A percentile compares a stretch with the other conserved stretches of the same genome.
Evolutionary conservation across 129 eudicot species (phyloP).

Genomic region (Kitagawia praeruptora): DNA sequence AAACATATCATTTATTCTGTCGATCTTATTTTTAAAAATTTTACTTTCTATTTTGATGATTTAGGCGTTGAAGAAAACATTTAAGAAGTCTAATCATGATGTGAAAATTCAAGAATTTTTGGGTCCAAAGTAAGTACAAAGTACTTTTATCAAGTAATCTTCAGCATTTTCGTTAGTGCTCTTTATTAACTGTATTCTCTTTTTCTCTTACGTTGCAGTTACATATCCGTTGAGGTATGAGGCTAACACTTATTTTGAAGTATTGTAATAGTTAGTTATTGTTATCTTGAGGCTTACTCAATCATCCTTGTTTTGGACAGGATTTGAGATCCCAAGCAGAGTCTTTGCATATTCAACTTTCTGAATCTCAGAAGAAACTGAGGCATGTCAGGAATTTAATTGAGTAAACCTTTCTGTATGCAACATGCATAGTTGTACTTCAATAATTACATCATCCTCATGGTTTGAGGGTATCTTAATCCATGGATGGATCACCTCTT

Average conservation of each 20-base stretch:
- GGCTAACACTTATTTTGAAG: background rate
- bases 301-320: slow-evolving; percentile 6
- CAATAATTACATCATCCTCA: background rate
- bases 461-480: background rate
- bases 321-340: slow-evolving; percentile 12
- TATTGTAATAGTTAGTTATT: background rate
- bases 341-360: slow-evolving; percentile 7
- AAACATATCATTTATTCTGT: background rate
- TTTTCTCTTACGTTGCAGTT: slow-evolving; percentile 6
- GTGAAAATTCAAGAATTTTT: slow-evolving; percentile 14
- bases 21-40: background rate
- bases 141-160: background rate
- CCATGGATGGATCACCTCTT: background rate
- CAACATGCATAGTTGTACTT: background rate
- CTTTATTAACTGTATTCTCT: background rate
- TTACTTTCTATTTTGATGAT: slow-evolving; percentile 7
- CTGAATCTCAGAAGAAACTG: slow-evolving; percentile 2
- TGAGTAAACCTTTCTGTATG: background rate
- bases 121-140: slow-evolving; percentile 7
- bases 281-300: background rate
- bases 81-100: slow-evolving; percentile 11
- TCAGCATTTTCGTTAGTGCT: background rate
- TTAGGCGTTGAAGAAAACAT: slow-evolving; percentile 16
- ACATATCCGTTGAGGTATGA: slow-evolving; percentile 14
- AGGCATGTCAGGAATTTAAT: background rate